Evolutionary conservation across 1,284 basidiomycete genomes (phyloP), one percentile per base, ranked within the genome.

Genomic region (Ceratobasidium sp.): DNA sequence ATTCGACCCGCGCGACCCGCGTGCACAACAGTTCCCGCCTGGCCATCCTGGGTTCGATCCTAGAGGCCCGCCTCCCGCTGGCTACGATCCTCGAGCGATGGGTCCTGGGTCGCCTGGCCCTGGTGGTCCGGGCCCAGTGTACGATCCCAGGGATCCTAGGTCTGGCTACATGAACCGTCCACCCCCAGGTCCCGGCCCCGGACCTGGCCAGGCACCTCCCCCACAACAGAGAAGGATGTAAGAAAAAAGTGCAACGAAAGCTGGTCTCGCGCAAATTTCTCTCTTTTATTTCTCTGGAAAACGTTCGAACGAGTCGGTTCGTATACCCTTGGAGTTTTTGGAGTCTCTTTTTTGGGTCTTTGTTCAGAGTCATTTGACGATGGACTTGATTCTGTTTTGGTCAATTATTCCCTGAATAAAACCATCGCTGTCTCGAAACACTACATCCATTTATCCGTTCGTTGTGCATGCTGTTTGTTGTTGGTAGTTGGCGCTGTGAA

Each of bases 1-100:
- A 8, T 69, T 49, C 38, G 70, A 71, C 47, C 56, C 56, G 43
- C 64, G 70, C 15, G 69, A 47, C 20, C 62, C 52, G 7, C 32
- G 42, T 25, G 64, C 62, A 17, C 65, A 52, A 34, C 45, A 56
- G 32, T 56, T 32, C 29, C 56, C 50, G 20, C 43, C 68, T 52
- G 68, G 57, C 15, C 70, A 56, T 27, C 57, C 57, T 32, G 70
- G 67, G 10, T 69, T 47, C 40, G 68, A 64, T 53, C 70, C 67
- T 31, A 40, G 70, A 43, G 65, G 70, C 3, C 64, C 64, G 15
- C 70, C 70, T 15, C 68, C 70, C 8, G 69, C 68, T 40, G 64
- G 45, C 3, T 57, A 69, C 34, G 58, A 45, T 25, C 58, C 58
- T 7, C 27, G 58, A 17, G 43, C 43, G 47, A 40, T 47, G 45